Base-by-base conservation (phyloP, 345 rosid genomes). In the Gossypium sturtianum region DNA sequence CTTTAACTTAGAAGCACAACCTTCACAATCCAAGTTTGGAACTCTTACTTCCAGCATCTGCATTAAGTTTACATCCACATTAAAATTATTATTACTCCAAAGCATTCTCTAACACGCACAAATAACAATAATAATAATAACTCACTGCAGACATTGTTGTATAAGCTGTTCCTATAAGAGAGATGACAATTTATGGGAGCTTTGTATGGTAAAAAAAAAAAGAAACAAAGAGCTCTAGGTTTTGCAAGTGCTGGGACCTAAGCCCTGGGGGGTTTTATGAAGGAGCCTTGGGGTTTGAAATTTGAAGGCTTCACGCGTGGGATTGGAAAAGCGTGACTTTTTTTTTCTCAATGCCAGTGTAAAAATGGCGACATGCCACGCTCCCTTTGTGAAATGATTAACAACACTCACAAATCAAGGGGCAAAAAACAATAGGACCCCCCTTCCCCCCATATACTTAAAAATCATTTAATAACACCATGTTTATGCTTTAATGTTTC, bases 21-120 rank as follows among this genome's bases (percentile, higher is more conserved):
- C 98, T 77, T 88, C 87, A 65, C 98, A 94, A 70, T 92, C 97
- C 74, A 94, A 75, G 80, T 94, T 94, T 17, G 97, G 97, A 79
- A 92, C 97, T 80, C 97, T 84, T 56, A 94, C 90, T 85, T 94
- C 94, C 74, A 92, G 88, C 87, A 90, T 86, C 94, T 86, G 77
- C 78, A 56, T 74, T 23, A 61, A 54, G 73, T 22, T 56, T 12
- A 67, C 20, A 12, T 22, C 19, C 69, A 20, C 19, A 43, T 10
- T 56, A 29, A 57, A 3, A 56, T 2, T 12, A 23, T 58, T 4
- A 23, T 34, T 34, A 12, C 34, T 58, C 34, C 16, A 58, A 58
- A 10, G 62, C 34, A 4, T 34, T 34, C 41, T 1, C 41, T 34
- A 58, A 17, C 57, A n/a, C 12, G 0, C 27, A 20, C 15, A 58